phyloP scores from a whole-genome alignment of 1,284 basidiomycete genomes.

The Fistulina hepatica region DNA sequence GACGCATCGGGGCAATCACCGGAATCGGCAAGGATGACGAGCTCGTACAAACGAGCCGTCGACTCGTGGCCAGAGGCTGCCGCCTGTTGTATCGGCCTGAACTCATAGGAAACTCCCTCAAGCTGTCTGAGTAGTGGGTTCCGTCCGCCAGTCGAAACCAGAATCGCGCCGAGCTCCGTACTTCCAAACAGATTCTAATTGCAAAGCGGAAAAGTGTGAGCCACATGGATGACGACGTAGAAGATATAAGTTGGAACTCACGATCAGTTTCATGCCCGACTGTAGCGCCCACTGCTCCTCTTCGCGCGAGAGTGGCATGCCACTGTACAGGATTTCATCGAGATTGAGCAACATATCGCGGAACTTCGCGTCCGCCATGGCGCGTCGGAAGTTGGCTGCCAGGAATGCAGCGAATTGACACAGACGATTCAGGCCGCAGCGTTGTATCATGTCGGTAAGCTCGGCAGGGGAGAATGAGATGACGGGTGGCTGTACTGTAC shows the following conservation, averaged over 20 bases:
- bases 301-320: conserved; percentile 44
- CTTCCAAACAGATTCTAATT: conserved; percentile 50
- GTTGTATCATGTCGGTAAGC: conserved; percentile 41
- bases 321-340: conserved; percentile 45
- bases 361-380: conserved; percentile 39
- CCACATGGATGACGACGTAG: conserved; percentile 7
- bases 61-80: conserved; percentile 21
- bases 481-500: conserved; percentile 41
- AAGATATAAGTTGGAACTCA: conserved; percentile 20
- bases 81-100: conserved; percentile 32
- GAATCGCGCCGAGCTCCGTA: conserved; percentile 51
- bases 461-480: conserved; percentile 42
- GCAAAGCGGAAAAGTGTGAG: conserved; percentile 12
- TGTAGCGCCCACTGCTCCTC: conserved; percentile 50
- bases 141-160: conserved; percentile 30
- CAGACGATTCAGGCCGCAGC: conserved; percentile 41
- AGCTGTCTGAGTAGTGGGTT: conserved; percentile 35
- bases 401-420: conserved; percentile 48
- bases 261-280: conserved; percentile 41
- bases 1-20: conserved; percentile 40
- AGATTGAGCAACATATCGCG: conserved; percentile 36
- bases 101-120: conserved; percentile 40
- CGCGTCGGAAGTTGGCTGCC: conserved; percentile 35
- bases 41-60: conserved; percentile 33
- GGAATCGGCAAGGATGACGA: conserved; percentile 38